phyloP scores from a whole-genome alignment of 208 protist genomes.

The Leishmania amazonensis region DNA sequence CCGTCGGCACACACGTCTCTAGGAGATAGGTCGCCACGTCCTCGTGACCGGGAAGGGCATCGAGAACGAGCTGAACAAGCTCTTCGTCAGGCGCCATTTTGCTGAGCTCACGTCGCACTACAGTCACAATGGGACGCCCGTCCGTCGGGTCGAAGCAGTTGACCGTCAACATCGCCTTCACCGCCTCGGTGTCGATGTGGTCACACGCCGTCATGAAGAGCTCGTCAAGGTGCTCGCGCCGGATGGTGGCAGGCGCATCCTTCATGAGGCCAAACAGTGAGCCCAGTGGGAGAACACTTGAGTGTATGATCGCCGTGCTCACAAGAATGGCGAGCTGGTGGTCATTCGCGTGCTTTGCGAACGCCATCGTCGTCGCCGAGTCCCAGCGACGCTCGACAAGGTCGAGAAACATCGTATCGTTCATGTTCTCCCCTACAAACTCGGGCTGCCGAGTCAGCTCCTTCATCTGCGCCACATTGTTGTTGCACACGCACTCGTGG shows the following conservation, averaged over 20 bases:
- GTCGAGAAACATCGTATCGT: slow-evolving; percentile 61
- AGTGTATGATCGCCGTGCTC: slow-evolving; percentile 62
- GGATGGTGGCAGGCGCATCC: slow-evolving; percentile 47
- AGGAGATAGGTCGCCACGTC: slow-evolving; percentile 47
- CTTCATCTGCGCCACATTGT: slow-evolving; percentile 43
- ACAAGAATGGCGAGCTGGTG: slow-evolving; percentile 69
- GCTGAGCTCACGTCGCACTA: slow-evolving; percentile 54
- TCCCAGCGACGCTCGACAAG: slow-evolving; percentile 64
- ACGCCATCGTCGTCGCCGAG: slow-evolving; percentile 39
- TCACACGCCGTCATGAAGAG: slow-evolving; percentile 79
- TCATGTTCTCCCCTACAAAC: slow-evolving; percentile 42
- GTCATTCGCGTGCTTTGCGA: slow-evolving; percentile 66
- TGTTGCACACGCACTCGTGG: slow-evolving; percentile 67
- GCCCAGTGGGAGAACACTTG: slow-evolving; percentile 46
- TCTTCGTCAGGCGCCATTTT: slow-evolving; percentile 46
- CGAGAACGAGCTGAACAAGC: slow-evolving; percentile 50
- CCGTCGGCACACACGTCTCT: slow-evolving; percentile 36
- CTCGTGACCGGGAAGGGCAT: slow-evolving; percentile 43
- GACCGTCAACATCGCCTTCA: slow-evolving; percentile 56
- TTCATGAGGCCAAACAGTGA: slow-evolving; percentile 63
- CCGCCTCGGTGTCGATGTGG: slow-evolving; percentile 54
- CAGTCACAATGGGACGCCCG: slow-evolving; percentile 54
- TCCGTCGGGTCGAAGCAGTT: slow-evolving; percentile 66
- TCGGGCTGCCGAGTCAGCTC: slow-evolving; percentile 39
- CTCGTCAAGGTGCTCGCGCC: slow-evolving; percentile 54